These are phyloP conservation scores for Sporothrix humicola DNA, from an alignment of 2,329 filamentous ascomycete genomes.

Conservation along the genomic window DNA sequence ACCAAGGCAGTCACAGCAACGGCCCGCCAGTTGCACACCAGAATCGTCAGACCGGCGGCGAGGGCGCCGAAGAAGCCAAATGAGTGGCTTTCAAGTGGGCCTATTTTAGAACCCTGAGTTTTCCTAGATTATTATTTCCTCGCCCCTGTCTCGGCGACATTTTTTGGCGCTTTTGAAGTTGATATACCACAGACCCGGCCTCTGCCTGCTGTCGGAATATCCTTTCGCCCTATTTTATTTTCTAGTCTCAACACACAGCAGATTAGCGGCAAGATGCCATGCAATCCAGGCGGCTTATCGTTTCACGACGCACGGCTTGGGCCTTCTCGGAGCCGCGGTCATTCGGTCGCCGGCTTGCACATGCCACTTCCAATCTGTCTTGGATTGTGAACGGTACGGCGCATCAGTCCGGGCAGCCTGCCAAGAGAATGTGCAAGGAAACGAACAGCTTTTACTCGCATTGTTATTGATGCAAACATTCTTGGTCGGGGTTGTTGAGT, in stretches of 20 bases:
- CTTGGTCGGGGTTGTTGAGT: constrained; percentile 1
- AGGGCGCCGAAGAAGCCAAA: constrained; percentile 55
- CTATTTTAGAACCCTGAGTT: background rate
- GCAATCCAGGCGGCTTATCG: background rate
- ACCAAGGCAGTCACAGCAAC: constrained; percentile 49
- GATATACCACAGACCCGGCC: constrained; percentile 8
- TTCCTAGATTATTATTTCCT: background rate
- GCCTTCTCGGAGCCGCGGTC: background rate
- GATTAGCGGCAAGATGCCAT: background rate
- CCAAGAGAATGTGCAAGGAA: background rate
- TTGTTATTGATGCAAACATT: background rate
- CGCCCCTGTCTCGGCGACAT: background rate
- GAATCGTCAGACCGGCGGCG: constrained; percentile 44
- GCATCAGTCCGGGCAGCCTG: background rate
- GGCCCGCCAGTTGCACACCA: constrained; percentile 45
- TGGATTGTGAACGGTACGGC: background rate
- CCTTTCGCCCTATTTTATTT: background rate
- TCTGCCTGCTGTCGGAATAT: constrained; percentile 2
- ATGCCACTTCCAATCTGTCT: background rate
- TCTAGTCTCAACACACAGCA: constrained; percentile 6
- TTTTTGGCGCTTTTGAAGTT: constrained; percentile 13
- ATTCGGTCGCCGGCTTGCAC: background rate
- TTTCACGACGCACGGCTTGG: background rate
- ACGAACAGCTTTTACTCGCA: background rate
- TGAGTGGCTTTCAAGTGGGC: constrained; percentile 34